Base-by-base conservation (phyloP, 352 stramenopile genomes). In the Globisporangium spinosum region DNA sequence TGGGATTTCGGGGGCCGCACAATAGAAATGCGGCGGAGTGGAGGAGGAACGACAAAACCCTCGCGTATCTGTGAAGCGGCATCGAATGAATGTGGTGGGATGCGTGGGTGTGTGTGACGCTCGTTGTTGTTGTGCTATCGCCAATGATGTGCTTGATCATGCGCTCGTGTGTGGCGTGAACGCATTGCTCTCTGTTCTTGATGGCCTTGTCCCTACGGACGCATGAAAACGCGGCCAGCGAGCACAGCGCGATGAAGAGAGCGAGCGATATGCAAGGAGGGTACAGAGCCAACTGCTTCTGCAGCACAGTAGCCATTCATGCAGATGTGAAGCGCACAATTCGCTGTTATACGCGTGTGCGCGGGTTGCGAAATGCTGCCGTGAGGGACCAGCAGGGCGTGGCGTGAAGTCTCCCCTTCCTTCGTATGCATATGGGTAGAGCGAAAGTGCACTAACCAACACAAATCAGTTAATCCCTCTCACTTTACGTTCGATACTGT, bases 21-120 rank as follows among this genome's bases (percentile, higher is more conserved):
- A 58, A 65, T 58, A 65, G 43, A 65, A 58, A 58, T 65, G 60
- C 60, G n/a, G 10, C 38, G 12, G 32, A 10, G 32, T 13, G 35
- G 35, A 13, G 15, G 15, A 13, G 32, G 45, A 54, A 17, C 23
- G 6, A 64, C 9, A 7, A 0, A 38, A 38, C 7, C 23, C 43
- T 9, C 32, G 27, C 49, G 13, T 32, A 38, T 57, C 35, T 56
- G 38, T 47, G 23, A n/a, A n/a, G 43, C 43, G 15, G 40, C 15
- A 51, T 23, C 6, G 5, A 51, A 51, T 9, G 40, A 51, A 51
- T 6, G 40, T 49, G 40, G 40, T 6, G 40, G 15, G 43, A 51
- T 12, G 43, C 17, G 17, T 8, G 6, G 2, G 43, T 49, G 43
- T 23, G 32, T 38, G 6, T 38, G 32, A 38, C 7, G 43, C 22